These are phyloP conservation scores for Microdochium bolleyi DNA, from an alignment of 2,329 filamentous ascomycete species.

Conservation along the genomic window DNA sequence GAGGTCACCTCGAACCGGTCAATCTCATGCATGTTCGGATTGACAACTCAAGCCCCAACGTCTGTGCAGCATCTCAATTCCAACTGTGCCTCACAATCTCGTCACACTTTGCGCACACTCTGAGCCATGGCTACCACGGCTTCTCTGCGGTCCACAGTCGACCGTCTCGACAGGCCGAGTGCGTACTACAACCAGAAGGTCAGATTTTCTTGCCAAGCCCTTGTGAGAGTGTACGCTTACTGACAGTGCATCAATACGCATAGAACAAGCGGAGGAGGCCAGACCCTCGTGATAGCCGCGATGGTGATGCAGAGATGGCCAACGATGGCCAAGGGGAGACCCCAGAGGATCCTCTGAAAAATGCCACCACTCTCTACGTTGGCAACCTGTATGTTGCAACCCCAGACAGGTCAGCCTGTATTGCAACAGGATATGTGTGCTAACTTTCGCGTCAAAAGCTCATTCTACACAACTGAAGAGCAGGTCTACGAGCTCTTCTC, in stretches of 20 bases:
- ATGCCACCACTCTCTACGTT: constrained; percentile 93
- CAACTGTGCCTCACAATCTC: neutral
- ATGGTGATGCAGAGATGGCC: constrained; percentile 41
- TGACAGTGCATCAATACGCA: constrained; percentile 6
- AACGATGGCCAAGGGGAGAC: constrained; percentile 41
- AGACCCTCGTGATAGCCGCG: constrained; percentile 43
- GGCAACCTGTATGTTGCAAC: constrained; percentile 69
- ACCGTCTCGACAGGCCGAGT: constrained; percentile 87
- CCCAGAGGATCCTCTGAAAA: constrained; percentile 67
- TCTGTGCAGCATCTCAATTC: neutral
- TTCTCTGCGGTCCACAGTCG: constrained; percentile 63
- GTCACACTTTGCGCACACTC: neutral
- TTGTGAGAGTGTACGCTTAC: constrained; percentile 1
- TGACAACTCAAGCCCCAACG: neutral
- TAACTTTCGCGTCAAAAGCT: constrained; percentile 38
- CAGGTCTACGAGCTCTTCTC: constrained; percentile 96
- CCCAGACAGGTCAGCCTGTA: neutral
- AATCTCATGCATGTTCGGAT: neutral
- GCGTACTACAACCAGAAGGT: constrained; percentile 87
- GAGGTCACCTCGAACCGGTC: neutral
- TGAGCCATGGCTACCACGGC: constrained; percentile 29
- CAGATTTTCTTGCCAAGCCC: constrained; percentile 19
- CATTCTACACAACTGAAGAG: constrained; percentile 98
- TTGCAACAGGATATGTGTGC: neutral
- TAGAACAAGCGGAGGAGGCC: constrained; percentile 66